phyloP scores from a whole-genome alignment of 768 basidiomycete genomes.

The Hygrophorus pudorinus region DNA sequence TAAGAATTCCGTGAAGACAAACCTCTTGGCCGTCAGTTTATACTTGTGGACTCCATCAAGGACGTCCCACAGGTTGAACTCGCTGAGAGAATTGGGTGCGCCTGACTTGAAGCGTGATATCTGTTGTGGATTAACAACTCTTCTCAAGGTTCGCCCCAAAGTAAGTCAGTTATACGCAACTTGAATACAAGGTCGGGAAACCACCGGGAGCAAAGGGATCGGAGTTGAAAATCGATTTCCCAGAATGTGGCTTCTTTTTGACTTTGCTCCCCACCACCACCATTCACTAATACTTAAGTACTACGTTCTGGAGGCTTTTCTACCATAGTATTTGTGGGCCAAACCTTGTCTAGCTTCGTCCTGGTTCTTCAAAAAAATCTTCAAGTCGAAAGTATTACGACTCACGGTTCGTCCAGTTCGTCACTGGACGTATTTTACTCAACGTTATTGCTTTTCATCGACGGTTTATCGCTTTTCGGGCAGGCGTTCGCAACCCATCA shows the following conservation, averaged over 20 bases:
- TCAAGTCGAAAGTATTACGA: slow-evolving; percentile 21
- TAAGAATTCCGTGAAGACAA: too few species aligned
- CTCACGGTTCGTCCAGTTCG: slow-evolving; percentile 26
- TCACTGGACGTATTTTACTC: slow-evolving; percentile 24
- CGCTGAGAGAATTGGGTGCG: too few species aligned
- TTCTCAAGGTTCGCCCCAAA: too few species aligned
- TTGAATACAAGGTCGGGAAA: too few species aligned
- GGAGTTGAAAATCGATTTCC: slow-evolving; percentile 2
- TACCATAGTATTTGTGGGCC: slow-evolving; percentile 46
- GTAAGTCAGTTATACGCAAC: too few species aligned
- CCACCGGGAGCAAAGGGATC: slow-evolving; percentile 10
- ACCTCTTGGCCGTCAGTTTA: too few species aligned
- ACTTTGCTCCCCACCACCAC: slow-evolving; percentile 31
- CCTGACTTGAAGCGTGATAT: too few species aligned
- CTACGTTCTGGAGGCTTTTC: slow-evolving; percentile 42
- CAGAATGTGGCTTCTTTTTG: slow-evolving; percentile 13
- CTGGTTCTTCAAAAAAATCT: slow-evolving; percentile 16
- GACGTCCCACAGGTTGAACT: too few species aligned
- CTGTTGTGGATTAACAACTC: too few species aligned
- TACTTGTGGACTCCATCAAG: too few species aligned
- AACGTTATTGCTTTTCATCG: slow-evolving; percentile 20
- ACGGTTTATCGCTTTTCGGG: slow-evolving; percentile 20
- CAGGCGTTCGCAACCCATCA: slow-evolving; percentile 21
- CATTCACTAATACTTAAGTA: slow-evolving; percentile 40
- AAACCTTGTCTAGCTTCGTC: slow-evolving; percentile 27